These are phyloP conservation scores for Botryotinia calthae DNA, from an alignment of 2,329 filamentous ascomycete species.

Conservation along the genomic window DNA sequence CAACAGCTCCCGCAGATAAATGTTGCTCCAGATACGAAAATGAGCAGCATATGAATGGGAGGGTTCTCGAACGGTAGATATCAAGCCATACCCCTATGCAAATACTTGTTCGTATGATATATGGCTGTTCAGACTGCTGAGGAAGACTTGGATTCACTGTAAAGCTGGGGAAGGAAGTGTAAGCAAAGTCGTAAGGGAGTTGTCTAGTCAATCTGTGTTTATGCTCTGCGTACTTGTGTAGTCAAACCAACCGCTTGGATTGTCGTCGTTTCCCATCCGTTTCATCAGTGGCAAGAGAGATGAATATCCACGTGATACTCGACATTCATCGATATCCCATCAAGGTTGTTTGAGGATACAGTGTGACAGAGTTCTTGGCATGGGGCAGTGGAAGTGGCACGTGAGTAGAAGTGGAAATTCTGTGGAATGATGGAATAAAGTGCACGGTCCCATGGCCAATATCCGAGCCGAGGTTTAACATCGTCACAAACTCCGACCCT, in stretches of 20 bases:
- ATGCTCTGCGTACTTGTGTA: neutral
- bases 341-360: neutral
- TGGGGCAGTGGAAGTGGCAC: neutral
- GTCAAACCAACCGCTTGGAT: neutral
- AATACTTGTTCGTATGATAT: neutral
- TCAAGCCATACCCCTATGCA: constrained; percentile 2
- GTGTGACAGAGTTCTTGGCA: constrained; percentile 8
- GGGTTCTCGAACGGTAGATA: neutral
- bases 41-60: neutral
- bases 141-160: neutral
- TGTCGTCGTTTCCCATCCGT: neutral
- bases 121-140: neutral
- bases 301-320: constrained; percentile 2
- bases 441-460: neutral
- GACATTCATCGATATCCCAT: neutral
- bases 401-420: neutral
- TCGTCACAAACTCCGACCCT: constrained; percentile 6
- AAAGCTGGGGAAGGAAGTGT: neutral
- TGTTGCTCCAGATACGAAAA: neutral
- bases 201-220: neutral
- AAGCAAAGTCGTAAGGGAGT: neutral
- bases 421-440: neutral
- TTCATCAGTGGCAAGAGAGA: neutral
- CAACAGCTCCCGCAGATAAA: neutral
- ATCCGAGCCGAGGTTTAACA: constrained; percentile 20